Conservation (phyloP, 257 asterid species). For the Apocynum venetum region DNA sequence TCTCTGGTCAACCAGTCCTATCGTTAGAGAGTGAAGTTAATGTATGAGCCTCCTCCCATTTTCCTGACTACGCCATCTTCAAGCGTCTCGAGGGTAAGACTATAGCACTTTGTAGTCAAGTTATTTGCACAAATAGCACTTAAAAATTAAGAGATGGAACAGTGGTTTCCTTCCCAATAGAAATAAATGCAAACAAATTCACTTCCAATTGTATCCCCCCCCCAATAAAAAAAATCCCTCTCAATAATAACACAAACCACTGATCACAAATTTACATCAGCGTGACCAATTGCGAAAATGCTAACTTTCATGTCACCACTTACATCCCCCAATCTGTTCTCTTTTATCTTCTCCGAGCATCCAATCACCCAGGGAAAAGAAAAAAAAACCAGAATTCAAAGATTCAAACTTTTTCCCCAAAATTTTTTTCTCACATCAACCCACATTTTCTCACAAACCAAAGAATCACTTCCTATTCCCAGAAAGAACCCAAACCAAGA, state of each 20-base stretch:
- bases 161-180: no score
- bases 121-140: no score
- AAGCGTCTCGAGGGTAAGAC: not conserved
- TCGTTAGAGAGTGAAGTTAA: not conserved
- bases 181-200: not conserved
- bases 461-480: constrained; percentile 8
- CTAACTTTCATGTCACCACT: not conserved
- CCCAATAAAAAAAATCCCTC: not conserved
- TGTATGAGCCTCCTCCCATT: not conserved
- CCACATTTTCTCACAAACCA: constrained; percentile 23
- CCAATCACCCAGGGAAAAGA: constrained; percentile 12
- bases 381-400: not conserved
- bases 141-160: not conserved
- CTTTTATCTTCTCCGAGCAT: not conserved
- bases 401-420: not conserved
- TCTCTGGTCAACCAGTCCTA: not conserved
- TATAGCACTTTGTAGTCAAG: not conserved
- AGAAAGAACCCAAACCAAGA: constrained; percentile 18
- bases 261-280: not conserved
- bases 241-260: not conserved
- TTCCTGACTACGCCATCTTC: not conserved
- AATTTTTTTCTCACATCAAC: not conserved
- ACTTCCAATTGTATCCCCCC: not conserved
- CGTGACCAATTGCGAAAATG: constrained; percentile 7
- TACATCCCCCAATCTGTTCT: not conserved